Evolutionary conservation across 1,284 basidiomycete genomes (phyloP).

Genomic region (Leccinum fuscescens): DNA sequence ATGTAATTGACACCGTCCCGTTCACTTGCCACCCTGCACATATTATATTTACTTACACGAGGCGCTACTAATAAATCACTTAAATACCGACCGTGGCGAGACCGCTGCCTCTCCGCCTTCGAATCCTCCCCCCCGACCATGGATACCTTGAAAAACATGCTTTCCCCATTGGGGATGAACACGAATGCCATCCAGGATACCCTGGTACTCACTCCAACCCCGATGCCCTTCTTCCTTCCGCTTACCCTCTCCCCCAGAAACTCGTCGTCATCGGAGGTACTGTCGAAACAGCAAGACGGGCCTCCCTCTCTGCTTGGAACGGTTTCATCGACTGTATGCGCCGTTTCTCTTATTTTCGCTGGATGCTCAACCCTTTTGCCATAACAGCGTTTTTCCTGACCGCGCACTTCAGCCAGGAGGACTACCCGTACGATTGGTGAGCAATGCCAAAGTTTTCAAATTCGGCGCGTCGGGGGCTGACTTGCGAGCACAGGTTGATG

Average conservation of each 20-base stretch:
- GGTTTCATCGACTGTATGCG: conserved; percentile 79
- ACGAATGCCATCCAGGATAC: conserved; percentile 63
- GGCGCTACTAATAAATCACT: conserved; percentile 29
- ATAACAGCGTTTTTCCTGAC: conserved; percentile 77
- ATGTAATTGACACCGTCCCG: conserved; percentile 31
- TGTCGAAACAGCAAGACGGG: conserved; percentile 70
- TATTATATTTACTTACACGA: conserved; percentile 32
- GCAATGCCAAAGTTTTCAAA: conserved; percentile 1
- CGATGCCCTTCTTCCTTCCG: neutral
- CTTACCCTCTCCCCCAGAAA: conserved; percentile 45
- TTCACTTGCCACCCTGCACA: conserved; percentile 29
- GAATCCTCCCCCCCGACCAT: conserved; percentile 36
- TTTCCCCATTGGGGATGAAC: conserved; percentile 59
- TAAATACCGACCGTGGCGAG: conserved; percentile 35
- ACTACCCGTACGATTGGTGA: conserved; percentile 82
- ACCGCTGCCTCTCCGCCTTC: conserved; percentile 17
- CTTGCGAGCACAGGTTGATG: conserved; percentile 61
- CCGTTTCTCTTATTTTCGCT: neutral
- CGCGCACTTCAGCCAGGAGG: conserved; percentile 81
- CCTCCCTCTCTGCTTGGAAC: conserved; percentile 79
- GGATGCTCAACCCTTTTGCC: conserved; percentile 8
- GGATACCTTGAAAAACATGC: conserved; percentile 58
- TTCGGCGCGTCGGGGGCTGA: conserved; percentile 11
- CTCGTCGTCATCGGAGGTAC: conserved; percentile 78
- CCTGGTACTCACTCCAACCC: conserved; percentile 39